Base-by-base conservation (phyloP, 2,329 filamentous ascomycete species). In the Ramularia collo-cygni region DNA sequence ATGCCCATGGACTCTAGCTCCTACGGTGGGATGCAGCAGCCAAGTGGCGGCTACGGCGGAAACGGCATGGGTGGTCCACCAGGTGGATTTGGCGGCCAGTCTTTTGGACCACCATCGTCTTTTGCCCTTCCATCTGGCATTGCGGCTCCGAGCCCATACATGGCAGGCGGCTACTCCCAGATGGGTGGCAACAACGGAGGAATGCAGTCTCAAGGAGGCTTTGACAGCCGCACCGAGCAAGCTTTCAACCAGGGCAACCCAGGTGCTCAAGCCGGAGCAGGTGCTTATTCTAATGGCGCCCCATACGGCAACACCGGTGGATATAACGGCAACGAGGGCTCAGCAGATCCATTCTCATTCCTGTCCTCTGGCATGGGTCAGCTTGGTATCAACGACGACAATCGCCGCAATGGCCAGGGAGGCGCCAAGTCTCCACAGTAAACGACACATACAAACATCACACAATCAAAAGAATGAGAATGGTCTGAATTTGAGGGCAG, bases 201-300 rank as follows among this genome's bases (percentile, higher is more conserved):
- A 37, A 82, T 87, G 53, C 87, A 92, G 64, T 84, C 85, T 16
- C 52, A 55, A 21, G 39, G 42, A 19, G 84, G 84, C 29, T 96
- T 98, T 58, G 89, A 95, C 60, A 93, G 88, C 70, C 85, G 89
- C 48, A 87, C 90, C 12, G 90, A 96, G 68, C 88, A 88, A 45
- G 90, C 92, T 17, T 98, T 98, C 72, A 85, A 61, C 46, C 57
- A 60, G 21, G 90, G 92, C 53, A 85, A 85, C 40, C 82, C 83
- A 14, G 80, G 81, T 12, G 85, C 84, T 31, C 82, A 81, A 45
- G 85, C 83, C 34, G 52, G 44, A n/a, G 48, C 51, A 28, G 79
- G 82, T 19, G 58, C 61, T 18, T 66, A 62, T 24, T 80, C 83
- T 29, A 86, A 85, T 66, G 84, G 82, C 56, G 79, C 78, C 19